Evolutionary conservation across 129 eudicot genomes (phyloP).

Genomic region (carrot (Daucus carota)): DNA sequence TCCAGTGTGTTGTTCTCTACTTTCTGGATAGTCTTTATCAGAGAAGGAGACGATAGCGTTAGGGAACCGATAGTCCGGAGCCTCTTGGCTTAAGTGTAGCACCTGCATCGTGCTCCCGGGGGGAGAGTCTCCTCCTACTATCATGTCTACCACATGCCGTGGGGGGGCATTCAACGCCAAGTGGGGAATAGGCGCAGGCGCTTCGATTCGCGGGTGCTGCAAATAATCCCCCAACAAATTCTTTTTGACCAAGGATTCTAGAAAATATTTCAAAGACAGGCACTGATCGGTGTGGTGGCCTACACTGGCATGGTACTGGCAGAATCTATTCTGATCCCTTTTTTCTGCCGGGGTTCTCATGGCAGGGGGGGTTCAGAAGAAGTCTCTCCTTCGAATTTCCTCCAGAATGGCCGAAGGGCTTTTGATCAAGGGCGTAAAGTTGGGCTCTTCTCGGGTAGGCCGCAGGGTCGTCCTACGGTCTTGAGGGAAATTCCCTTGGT

Average conservation of each 20-base stretch:
- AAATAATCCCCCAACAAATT: not conserved
- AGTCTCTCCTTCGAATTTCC: rapidly evolving
- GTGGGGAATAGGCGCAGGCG: no score
- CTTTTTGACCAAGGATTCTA: not conserved
- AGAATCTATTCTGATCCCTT: not conserved
- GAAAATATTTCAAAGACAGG: not conserved
- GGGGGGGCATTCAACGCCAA: no score
- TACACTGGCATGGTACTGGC: not conserved
- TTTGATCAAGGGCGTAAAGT: not conserved
- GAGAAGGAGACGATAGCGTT: rapidly evolving
- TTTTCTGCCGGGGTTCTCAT: not conserved
- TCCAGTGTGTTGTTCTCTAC: rapidly evolving
- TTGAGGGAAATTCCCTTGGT: not conserved
- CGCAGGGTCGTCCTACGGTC: not conserved
- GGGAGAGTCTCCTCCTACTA: not conserved
- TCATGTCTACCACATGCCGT: not conserved
- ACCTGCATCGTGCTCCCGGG: no score
- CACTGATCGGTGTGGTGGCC: not conserved
- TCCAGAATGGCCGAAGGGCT: not conserved
- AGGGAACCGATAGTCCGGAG: not conserved
- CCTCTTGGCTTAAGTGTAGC: no score
- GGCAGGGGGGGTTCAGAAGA: not conserved
- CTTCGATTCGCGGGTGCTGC: no score
- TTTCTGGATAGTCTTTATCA: not conserved
- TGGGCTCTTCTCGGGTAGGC: not conserved